These are phyloP conservation scores for Colletotrichum simmondsii DNA, from an alignment of 2,329 filamentous ascomycete species.

Conservation along the genomic window DNA sequence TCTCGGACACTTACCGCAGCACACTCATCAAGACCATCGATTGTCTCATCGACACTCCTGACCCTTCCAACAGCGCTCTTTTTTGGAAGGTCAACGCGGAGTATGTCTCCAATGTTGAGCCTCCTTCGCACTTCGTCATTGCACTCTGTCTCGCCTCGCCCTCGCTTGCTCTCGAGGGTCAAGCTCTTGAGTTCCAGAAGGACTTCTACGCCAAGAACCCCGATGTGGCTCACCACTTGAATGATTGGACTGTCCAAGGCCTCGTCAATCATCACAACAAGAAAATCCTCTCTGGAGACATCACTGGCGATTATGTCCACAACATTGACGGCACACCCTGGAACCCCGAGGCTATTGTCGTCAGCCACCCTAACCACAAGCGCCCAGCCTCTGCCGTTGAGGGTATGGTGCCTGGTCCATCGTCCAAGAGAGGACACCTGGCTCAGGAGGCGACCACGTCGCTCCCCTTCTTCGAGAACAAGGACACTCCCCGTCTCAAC, in stretches of 20 bases:
- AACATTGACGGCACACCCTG: neutral
- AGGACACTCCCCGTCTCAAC: slow-evolving; percentile 17
- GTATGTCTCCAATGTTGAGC: slow-evolving; percentile 10
- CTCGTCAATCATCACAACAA: neutral
- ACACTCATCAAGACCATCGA: slow-evolving; percentile 9
- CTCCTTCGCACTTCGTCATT: slow-evolving; percentile 8
- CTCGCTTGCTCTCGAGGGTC: slow-evolving; percentile 12
- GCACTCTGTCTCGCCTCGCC: slow-evolving; percentile 17
- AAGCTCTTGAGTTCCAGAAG: neutral
- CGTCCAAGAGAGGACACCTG: neutral
- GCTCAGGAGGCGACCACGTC: neutral
- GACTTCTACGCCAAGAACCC: slow-evolving; percentile 1
- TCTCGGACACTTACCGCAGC: slow-evolving; percentile 1
- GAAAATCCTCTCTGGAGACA: neutral
- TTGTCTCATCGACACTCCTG: neutral
- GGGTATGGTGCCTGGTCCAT: neutral
- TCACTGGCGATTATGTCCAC: neutral
- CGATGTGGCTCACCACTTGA: neutral
- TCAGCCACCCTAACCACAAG: neutral
- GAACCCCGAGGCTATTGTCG: neutral
- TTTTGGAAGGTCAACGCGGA: slow-evolving; percentile 4
- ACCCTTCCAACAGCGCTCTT: slow-evolving; percentile 1
- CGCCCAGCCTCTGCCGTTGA: slow-evolving; percentile 2
- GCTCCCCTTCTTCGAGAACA: neutral
- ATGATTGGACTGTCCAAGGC: slow-evolving; percentile 20